Conservation (phyloP, 192 early-diverging fungal genomes). For the Podila epicladia region DNA sequence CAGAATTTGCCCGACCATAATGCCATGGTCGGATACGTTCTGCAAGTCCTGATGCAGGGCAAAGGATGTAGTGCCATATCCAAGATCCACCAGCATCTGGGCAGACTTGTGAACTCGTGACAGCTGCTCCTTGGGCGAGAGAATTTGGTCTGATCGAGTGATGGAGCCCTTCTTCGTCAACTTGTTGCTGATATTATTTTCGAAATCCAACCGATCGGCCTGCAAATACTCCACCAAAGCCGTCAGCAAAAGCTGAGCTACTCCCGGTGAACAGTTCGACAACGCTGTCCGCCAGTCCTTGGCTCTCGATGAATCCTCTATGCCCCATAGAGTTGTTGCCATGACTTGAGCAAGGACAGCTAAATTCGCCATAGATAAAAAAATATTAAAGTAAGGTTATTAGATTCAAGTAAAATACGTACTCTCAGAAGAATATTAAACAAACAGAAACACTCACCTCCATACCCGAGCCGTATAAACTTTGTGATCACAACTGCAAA, state of each 20-base stretch:
- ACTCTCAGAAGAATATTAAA: neutral
- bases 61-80: constrained; percentile 5
- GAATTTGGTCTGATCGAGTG: neutral
- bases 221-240: constrained; percentile 16
- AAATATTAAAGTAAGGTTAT: neutral
- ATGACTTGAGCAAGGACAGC: constrained; percentile 15
- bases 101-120: constrained; percentile 21
- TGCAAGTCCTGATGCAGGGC: neutral
- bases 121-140: neutral
- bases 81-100: constrained; percentile 11
- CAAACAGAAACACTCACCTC: constrained; percentile 1
- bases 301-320: neutral
- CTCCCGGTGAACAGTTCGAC: neutral
- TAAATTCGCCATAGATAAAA: neutral
- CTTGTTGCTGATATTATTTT: no score
- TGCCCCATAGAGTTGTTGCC: constrained; percentile 13
- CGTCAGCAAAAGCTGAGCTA: constrained; percentile 7
- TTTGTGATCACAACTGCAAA: constrained; percentile 18
- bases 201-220: constrained; percentile 10
- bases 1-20: constrained; percentile 6
- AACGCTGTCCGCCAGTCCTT: constrained; percentile 17
- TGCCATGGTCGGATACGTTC: neutral
- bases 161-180: neutral
- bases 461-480: constrained; percentile 22
- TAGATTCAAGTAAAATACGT: neutral